Base-by-base conservation (phyloP, 2,329 filamentous ascomycete species). In the Venturia pyrina region DNA sequence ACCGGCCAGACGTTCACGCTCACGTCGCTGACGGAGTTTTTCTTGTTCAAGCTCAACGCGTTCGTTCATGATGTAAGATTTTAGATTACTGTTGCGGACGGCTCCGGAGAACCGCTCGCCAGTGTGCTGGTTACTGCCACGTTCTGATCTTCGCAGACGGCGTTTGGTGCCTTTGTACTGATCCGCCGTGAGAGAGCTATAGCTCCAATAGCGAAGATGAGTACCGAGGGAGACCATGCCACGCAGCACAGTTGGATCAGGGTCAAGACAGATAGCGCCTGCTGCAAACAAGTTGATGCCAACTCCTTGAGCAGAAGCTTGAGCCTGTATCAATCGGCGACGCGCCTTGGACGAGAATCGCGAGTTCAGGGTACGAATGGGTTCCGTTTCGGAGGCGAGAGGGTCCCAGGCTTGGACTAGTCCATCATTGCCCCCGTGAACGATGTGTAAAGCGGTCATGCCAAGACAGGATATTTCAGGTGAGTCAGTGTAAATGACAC, bases 391-490 rank as follows among this genome's bases (percentile, higher is more conserved):
- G 1, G 93, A 98, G 0, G 88, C 91, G 60, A 99, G 80, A n/a
- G 90, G 90, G 78, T 99, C 95, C 95, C 95, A 99, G 6, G 92
- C 90, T 75, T 98, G 95, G 5, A 96, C 93, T 3, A 98, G 84
- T 0, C 95, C 93, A 76, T 99, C 95, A 70, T 90, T 96, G 34
- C 95, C 95, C 62, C 95, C 95, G 74, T 96, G 91, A 7, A 98
- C 89, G 19, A 99, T 78, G 73, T 96, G 96, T 19, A 99, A 80
- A 1, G 91, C 89, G 1, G 92, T 91, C 60, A 96, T 75, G 6
- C 89, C 95, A 19, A 99, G 77, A 68, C 87, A 91, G 0, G 92
- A 90, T 21, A 98, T 87, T 73, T 91, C 85, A 0, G 93, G 92
- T 0, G 93, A 98, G 59, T 96, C 91, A 0, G 95, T 98, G 71